Conservation (phyloP, 83 land plant genomes). For the Thuja plicata region DNA sequence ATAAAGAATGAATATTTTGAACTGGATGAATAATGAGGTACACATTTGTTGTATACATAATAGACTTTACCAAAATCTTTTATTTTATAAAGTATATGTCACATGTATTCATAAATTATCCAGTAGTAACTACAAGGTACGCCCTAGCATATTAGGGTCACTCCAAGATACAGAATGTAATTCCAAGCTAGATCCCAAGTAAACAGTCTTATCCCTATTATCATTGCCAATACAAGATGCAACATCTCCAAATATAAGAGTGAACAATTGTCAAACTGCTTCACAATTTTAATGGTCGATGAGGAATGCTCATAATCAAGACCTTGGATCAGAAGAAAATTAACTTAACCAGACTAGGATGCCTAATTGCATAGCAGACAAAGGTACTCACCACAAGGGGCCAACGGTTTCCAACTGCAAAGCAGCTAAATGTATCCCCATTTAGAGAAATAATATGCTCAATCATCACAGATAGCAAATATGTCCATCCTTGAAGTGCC, state of each 20-base stretch:
- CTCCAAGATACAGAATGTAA: not conserved
- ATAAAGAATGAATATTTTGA: not conserved
- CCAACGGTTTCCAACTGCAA: not conserved
- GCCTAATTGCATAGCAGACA: not conserved
- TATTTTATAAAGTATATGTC: not conserved
- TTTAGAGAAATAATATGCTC: not conserved
- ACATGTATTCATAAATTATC: not conserved
- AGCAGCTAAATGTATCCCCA: not conserved
- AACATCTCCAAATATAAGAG: not conserved
- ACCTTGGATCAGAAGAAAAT: not conserved
- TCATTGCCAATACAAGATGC: not conserved
- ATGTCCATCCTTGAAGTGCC: not conserved
- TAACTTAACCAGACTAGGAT: not conserved
- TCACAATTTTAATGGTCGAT: not conserved
- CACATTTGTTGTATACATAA: not conserved
- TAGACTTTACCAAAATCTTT: not conserved
- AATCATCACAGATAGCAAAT: not conserved
- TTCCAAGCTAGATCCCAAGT: not conserved
- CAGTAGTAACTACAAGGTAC: not conserved
- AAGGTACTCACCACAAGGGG: not conserved
- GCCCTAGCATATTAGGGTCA: not conserved
- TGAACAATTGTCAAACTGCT: not conserved
- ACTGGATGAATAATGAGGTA: not conserved
- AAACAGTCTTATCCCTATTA: not conserved
- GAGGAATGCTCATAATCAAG: not conserved